Evolutionary conservation across 371 early-diverging fungal species (phyloP), one percentile per base, ranked within the genome.

Genomic region (Rhizopus sp.): DNA sequence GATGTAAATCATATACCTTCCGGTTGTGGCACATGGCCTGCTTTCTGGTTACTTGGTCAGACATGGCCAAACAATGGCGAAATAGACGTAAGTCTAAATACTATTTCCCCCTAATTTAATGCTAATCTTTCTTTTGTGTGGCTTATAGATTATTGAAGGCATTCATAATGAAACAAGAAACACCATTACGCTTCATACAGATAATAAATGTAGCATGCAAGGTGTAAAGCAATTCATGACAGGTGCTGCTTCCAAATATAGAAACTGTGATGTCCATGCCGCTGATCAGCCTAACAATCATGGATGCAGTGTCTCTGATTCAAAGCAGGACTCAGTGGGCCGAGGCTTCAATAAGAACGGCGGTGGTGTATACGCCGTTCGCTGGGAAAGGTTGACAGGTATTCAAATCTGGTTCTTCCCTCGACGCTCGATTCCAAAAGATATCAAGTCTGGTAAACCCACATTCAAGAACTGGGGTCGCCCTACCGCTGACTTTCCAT

Each of bases 21-120:
- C 30, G 79, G 73, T 0, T 76, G 76, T 42, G 76, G 73, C 12
- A 66, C 64, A 5, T 64, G 65, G 68, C 77, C 77, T 16, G 74
- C 72, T 13, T 45, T 71, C 33, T 78, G 78, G 78, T 57, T 61
- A 9, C 50, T 66, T 30, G 79, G 75, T 33, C 40, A 59, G 3
- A 62, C 74, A 50, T 74, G 72, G 75, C 69, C 77, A 6, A 32
- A 51, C 49, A 48, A 50, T 41, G 77, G 74, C 5, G 77, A 79
- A 54, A 68, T 79, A 60, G 70, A 64, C 56, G 62, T 64, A 60
- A 67, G 51, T 50, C 31, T 12, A 32, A 7, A 16, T 29, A 7
- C 9, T n/a, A 12, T 0, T 23, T 23, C 23, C 6, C 7, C 0
- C 6, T 13, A 13, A 10, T 10, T 37, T 13, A 37, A 10, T 37